Percentiles rank a stretch among this genome's conserved stretches.
Conservation (phyloP, 2,329 filamentous ascomycete species). For the Fusarium sp. region DNA sequence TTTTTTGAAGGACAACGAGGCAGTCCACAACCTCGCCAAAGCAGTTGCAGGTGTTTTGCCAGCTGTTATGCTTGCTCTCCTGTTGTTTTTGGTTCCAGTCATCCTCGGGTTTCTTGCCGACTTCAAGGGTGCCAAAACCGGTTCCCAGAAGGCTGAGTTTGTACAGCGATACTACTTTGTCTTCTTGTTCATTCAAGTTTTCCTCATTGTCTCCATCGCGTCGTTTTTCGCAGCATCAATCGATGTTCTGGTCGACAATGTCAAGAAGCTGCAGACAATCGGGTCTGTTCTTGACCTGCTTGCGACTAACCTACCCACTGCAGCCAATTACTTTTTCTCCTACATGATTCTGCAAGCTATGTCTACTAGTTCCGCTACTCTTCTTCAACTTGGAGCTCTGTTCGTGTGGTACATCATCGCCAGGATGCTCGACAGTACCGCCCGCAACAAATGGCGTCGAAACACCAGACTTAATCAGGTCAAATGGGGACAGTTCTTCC, state of each 20-base stretch:
- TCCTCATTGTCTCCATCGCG: conserved; percentile 91
- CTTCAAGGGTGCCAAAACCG: conserved; percentile 86
- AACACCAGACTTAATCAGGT: conserved; percentile 85
- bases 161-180: conserved; percentile 94
- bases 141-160: conserved; percentile 82
- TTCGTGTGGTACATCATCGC: conserved; percentile 86
- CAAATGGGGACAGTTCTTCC: conserved; percentile 94
- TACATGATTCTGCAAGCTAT: conserved; percentile 98
- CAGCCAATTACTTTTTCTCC: conserved; percentile 97
- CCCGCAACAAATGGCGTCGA: conserved; percentile 84
- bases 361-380: conserved; percentile 88
- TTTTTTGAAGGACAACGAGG: conserved; percentile 75
- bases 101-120: conserved; percentile 81
- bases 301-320: conserved; percentile 84
- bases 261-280: conserved; percentile 67
- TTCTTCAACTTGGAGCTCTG: conserved; percentile 86
- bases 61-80: conserved; percentile 79
- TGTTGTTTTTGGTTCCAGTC: conserved; percentile 86
- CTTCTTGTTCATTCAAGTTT: conserved; percentile 95
- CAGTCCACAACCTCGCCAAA: conserved; percentile 73
- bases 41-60: conserved; percentile 89
- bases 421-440: conserved; percentile 86
- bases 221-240: conserved; percentile 78
- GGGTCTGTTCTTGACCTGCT: conserved; percentile 78
- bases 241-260: conserved; percentile 70